Conservation (phyloP, 345 rosid genomes). For the Linum trigynum region DNA sequence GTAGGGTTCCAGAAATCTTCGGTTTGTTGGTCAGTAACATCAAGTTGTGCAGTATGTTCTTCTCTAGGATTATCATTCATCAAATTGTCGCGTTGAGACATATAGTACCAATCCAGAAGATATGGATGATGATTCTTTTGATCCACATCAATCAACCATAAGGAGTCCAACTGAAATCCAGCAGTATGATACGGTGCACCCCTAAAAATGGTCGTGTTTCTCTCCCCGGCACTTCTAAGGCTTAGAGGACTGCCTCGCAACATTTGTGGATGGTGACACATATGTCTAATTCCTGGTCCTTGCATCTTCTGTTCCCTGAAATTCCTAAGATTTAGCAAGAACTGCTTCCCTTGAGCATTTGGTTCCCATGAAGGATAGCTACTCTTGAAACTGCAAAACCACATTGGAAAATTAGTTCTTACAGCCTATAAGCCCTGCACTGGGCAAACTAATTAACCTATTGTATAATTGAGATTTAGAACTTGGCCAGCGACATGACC, state of each 20-base stretch:
- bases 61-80: slow-evolving; percentile 15
- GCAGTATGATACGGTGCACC: slow-evolving; percentile 33
- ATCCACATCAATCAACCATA: slow-evolving; percentile 60
- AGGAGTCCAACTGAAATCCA: slow-evolving; percentile 41
- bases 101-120: slow-evolving; percentile 88
- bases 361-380: slow-evolving; percentile 91
- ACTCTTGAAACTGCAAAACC: slow-evolving; percentile 68
- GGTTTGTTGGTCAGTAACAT: slow-evolving; percentile 23
- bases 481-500: not conserved
- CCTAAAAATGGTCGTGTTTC: slow-evolving; percentile 36
- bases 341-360: slow-evolving; percentile 65
- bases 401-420: not conserved
- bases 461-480: too few species aligned
- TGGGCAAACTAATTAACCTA: not conserved
- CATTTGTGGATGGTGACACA: slow-evolving; percentile 31
- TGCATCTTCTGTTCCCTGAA: slow-evolving; percentile 69
- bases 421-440: not conserved
- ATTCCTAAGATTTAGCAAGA: slow-evolving; percentile 56
- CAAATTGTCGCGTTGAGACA: slow-evolving; percentile 34
- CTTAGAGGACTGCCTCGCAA: slow-evolving; percentile 39
- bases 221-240: slow-evolving; percentile 32
- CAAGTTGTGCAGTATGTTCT: slow-evolving; percentile 12
- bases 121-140: slow-evolving; percentile 72
- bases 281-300: slow-evolving; percentile 35
- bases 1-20: slow-evolving; percentile 43